Conservation (phyloP, 1,139 yeast genomes). For the Sugiyamaella pinicola region DNA sequence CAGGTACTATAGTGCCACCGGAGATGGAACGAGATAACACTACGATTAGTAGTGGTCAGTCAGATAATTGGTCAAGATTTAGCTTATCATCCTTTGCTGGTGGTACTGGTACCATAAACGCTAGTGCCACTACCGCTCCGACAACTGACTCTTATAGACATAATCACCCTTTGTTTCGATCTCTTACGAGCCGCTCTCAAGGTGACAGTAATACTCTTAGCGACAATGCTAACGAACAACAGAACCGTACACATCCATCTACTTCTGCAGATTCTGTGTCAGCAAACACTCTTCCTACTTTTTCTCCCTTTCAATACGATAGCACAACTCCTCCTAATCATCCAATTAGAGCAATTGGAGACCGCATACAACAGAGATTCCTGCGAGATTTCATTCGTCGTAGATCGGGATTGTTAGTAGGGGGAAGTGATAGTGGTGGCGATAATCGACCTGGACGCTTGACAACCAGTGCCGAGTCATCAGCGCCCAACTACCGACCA, state of each 20-base stretch:
- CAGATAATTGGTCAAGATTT: neutral
- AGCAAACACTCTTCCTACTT: neutral
- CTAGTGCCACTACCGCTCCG: neutral
- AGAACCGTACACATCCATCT: neutral
- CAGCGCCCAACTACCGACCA: neutral
- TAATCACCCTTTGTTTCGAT: neutral
- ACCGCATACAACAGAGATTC: neutral
- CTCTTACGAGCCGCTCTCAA: neutral
- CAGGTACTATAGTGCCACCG: slow-evolving; percentile 9
- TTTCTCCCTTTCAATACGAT: neutral
- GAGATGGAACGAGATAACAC: slow-evolving; percentile 9
- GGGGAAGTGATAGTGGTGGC: neutral
- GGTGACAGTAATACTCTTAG: too few relatives aligned
- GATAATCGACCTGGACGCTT: too few relatives aligned
- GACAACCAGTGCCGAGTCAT: too few relatives aligned
- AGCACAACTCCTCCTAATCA: neutral
- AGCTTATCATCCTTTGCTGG: too few relatives aligned
- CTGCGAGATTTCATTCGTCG: neutral
- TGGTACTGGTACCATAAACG: too few relatives aligned
- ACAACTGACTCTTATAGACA: neutral
- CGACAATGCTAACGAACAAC: neutral
- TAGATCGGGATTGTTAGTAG: neutral
- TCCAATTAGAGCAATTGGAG: neutral
- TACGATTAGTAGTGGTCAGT: neutral
- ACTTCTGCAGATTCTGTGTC: neutral